A percentile compares a stretch with the other conserved stretches of the same genome.
Conservation (phyloP, 2,329 filamentous ascomycete species). For the Shiraia sp. region DNA sequence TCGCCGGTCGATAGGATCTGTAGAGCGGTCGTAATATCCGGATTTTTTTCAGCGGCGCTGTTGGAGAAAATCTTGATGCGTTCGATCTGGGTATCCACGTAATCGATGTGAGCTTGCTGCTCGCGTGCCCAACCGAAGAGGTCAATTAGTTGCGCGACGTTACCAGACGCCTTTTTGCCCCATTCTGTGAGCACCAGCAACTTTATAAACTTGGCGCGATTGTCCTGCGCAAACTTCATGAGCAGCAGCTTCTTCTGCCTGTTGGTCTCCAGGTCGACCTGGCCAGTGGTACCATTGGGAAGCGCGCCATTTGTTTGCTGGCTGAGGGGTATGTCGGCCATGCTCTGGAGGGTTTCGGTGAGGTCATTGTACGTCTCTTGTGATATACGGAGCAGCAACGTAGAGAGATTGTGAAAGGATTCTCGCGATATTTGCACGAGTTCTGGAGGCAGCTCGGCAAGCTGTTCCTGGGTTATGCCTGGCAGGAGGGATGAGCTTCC, state of each 20-base stretch:
- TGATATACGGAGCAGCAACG: slow-evolving; percentile 75
- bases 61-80: slow-evolving; percentile 73
- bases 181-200: slow-evolving; percentile 87
- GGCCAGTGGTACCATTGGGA: slow-evolving; percentile 45
- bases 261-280: slow-evolving; percentile 33
- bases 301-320: slow-evolving; percentile 55
- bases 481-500: too few relatives aligned
- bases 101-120: slow-evolving; percentile 33
- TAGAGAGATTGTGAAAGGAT: slow-evolving; percentile 73
- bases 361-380: slow-evolving; percentile 83
- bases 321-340: slow-evolving; percentile 69
- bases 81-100: slow-evolving; percentile 63
- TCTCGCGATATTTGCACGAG: slow-evolving; percentile 71
- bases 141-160: slow-evolving; percentile 87
- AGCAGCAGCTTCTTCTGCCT: slow-evolving; percentile 71
- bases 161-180: slow-evolving; percentile 66
- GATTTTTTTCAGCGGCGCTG: slow-evolving; percentile 78
- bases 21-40: slow-evolving; percentile 87
- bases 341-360: slow-evolving; percentile 67
- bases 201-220: slow-evolving; percentile 90
- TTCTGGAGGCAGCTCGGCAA: slow-evolving; percentile 52
- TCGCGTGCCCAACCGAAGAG: slow-evolving; percentile 71
- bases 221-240: slow-evolving; percentile 76
- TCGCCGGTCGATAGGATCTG: slow-evolving; percentile 80
- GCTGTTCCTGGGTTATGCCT: slow-evolving; percentile 17